Conservation (phyloP, 345 rosid genomes). For the Camelina neglecta region DNA sequence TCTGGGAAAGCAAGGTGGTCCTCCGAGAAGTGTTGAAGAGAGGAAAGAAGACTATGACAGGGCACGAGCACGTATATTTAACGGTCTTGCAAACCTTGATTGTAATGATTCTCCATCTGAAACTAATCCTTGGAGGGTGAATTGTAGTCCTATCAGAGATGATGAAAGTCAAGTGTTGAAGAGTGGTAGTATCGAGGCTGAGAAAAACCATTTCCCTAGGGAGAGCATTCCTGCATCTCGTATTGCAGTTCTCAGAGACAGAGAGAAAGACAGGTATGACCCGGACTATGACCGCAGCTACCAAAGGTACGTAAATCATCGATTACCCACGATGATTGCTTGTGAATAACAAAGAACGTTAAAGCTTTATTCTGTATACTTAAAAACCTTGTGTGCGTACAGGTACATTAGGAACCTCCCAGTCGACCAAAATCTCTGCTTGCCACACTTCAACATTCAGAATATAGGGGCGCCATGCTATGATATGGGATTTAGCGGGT, state of each 20-base stretch:
- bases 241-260: conserved; percentile 83
- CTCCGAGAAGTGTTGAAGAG: conserved; percentile 78
- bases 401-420: conserved; percentile 84
- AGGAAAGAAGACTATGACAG: conserved; percentile 88
- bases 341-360: neutral
- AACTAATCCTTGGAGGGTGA: conserved; percentile 36
- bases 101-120: conserved; percentile 54
- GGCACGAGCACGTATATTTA: conserved; percentile 89
- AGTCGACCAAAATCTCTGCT: conserved; percentile 50
- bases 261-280: conserved; percentile 85
- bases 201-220: conserved; percentile 46
- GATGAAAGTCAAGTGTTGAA: conserved; percentile 62
- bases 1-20: conserved; percentile 49
- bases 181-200: conserved; percentile 50
- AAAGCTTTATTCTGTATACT: neutral
- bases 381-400: conserved; percentile 25
- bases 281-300: conserved; percentile 92
- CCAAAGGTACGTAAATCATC: conserved; percentile 51
- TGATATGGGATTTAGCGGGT: conserved; percentile 58
- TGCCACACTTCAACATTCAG: conserved; percentile 65
- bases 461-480: conserved; percentile 66
- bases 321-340: neutral
- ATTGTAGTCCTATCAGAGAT: conserved; percentile 47
- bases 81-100: conserved; percentile 51
- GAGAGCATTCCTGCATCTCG: conserved; percentile 59